Conservation (phyloP, 2,329 filamentous ascomycete genomes). For the Xenosphaeropsis pyriputrescens region DNA sequence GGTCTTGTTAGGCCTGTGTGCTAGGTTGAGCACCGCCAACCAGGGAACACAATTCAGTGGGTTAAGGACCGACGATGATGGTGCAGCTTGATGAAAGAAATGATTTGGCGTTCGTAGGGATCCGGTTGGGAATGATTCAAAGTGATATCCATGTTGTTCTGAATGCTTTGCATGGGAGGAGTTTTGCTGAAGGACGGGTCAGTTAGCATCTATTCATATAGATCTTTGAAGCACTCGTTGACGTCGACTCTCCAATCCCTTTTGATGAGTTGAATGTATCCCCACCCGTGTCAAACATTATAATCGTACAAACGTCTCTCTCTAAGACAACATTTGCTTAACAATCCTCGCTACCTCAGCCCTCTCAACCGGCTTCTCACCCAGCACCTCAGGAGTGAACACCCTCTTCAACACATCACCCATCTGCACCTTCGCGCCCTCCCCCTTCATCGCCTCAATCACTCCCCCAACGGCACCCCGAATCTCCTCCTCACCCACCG, state of each 20-base stretch:
- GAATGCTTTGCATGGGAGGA: too few relatives aligned
- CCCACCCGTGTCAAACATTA: too few relatives aligned
- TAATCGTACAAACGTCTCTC: too few relatives aligned
- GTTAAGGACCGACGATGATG: slow-evolving; percentile 41
- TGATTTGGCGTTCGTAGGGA: not conserved
- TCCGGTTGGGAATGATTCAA: not conserved
- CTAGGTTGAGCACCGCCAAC: slow-evolving; percentile 66
- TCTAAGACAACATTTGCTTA: slow-evolving; percentile 27
- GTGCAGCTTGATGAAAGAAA: slow-evolving; percentile 4
- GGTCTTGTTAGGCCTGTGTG: slow-evolving; percentile 77
- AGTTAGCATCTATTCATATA: too few relatives aligned
- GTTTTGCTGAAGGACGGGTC: too few relatives aligned
- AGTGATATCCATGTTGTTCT: slow-evolving; percentile 1
- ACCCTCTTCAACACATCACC: slow-evolving; percentile 51
- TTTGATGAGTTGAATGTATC: too few relatives aligned
- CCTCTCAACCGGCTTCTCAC: slow-evolving; percentile 50
- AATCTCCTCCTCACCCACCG: slow-evolving; percentile 43
- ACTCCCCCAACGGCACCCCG: slow-evolving; percentile 33
- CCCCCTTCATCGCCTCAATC: slow-evolving; percentile 32
- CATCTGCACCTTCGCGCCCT: slow-evolving; percentile 31
- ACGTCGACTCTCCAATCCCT: too few relatives aligned
- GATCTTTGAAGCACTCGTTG: too few relatives aligned
- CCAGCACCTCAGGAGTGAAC: slow-evolving; percentile 34
- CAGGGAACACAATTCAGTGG: slow-evolving; percentile 57
- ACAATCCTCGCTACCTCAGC: slow-evolving; percentile 44